Percentiles rank a stretch among this genome's conserved stretches.
Evolutionary conservation across 495 filamentous ascomycete genomes (phyloP).

Genomic region (Penicillium nucicola): DNA sequence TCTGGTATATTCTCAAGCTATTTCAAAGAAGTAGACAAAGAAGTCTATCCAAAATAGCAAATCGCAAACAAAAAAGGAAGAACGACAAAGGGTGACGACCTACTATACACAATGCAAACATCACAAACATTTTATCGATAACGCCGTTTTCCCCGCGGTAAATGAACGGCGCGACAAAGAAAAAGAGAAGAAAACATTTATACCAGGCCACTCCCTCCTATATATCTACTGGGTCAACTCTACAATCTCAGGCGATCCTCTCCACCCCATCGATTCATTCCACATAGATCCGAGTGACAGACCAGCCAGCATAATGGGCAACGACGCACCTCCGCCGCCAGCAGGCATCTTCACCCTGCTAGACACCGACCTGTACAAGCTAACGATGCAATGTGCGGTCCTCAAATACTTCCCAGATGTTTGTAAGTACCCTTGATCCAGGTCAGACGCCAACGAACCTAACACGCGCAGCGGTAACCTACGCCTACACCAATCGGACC

Average conservation of each 20-base stretch:
- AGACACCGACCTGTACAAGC: slow-evolving; percentile 96
- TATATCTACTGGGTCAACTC: neutral
- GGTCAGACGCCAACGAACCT: slow-evolving; percentile 9
- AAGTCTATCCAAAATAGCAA: too few relatives aligned
- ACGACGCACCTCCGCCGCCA: slow-evolving; percentile 34
- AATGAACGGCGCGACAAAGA: neutral
- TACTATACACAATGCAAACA: slow-evolving; percentile 1
- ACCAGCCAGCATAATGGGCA: slow-evolving; percentile 25
- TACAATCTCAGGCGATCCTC: neutral
- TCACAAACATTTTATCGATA: slow-evolving; percentile 3
- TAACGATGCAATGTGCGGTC: slow-evolving; percentile 98
- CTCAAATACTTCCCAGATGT: slow-evolving; percentile 85
- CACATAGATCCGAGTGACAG: slow-evolving; percentile 1
- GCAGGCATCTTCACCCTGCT: slow-evolving; percentile 85
- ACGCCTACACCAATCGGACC: slow-evolving; percentile 92
- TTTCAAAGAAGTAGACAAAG: too few relatives aligned
- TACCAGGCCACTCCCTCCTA: neutral
- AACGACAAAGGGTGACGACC: too few relatives aligned
- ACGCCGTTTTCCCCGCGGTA: slow-evolving; percentile 2
- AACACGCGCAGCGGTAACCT: slow-evolving; percentile 62
- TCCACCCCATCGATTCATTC: neutral
- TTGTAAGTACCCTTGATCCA: slow-evolving; percentile 39
- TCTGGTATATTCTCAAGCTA: too few relatives aligned
- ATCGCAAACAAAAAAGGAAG: too few relatives aligned
- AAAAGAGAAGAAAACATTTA: neutral